These are phyloP conservation scores for Emmonsia crescens DNA, from an alignment of 2,329 filamentous ascomycete genomes.

Conservation along the genomic window DNA sequence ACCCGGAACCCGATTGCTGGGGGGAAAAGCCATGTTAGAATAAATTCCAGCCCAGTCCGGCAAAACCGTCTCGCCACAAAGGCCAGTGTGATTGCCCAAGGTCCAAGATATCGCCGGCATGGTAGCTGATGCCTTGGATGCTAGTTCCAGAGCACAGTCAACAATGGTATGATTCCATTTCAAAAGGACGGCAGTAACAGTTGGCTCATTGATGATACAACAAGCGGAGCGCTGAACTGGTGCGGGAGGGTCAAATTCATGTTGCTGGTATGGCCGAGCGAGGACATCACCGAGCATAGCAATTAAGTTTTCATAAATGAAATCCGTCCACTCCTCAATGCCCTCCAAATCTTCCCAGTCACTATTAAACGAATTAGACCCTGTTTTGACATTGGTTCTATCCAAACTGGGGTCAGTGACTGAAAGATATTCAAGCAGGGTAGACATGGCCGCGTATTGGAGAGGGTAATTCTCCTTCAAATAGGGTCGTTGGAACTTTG, in stretches of 20 bases:
- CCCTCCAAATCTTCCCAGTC: slow-evolving; percentile 2
- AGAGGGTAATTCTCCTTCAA: no score
- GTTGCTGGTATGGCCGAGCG: not conserved
- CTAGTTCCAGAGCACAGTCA: not conserved
- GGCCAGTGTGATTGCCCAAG: not conserved
- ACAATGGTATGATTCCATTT: slow-evolving; percentile 7
- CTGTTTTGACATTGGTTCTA: not conserved
- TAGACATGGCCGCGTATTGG: slow-evolving; percentile 2
- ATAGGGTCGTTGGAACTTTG: no score
- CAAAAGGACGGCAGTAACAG: not conserved
- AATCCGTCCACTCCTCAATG: slow-evolving; percentile 2
- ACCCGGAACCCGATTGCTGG: not conserved
- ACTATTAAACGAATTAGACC: slow-evolving; percentile 1
- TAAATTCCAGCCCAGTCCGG: slow-evolving; percentile 7
- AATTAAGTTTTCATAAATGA: slow-evolving; percentile 4
- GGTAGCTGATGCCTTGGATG: not conserved
- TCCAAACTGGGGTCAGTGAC: not conserved
- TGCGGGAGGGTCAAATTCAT: not conserved
- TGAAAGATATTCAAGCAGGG: slow-evolving; percentile 2
- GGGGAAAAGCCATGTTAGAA: not conserved
- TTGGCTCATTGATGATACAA: slow-evolving; percentile 1
- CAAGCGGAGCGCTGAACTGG: not conserved
- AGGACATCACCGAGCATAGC: slow-evolving; percentile 2
- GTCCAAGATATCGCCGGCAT: not conserved
- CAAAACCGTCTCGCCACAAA: not conserved